Evolutionary conservation across 1,284 basidiomycete genomes (phyloP), one percentile per base, ranked within the genome.

Genomic region (Microbotryomycetes sp.): DNA sequence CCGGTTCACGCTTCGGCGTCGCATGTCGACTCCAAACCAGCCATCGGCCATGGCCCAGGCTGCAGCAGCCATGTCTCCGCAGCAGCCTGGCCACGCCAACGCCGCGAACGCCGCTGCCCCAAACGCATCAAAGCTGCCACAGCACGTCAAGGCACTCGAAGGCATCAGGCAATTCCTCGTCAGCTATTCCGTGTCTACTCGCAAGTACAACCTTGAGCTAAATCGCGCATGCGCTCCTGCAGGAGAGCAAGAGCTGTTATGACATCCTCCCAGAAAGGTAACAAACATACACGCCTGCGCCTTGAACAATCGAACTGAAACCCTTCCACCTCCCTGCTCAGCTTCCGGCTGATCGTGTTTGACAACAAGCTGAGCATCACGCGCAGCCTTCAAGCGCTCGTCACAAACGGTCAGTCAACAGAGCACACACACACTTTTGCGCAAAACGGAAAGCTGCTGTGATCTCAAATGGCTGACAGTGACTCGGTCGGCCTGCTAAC

Each of bases 311-410:
- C n/a, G n/a, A n/a, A n/a, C n/a, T n/a, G 27, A 92, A 97, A 70
- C 93, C 93, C 18, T 41, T 41, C 35, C 35, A 41, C 18, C 35
- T 11, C 18, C 35, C 11, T 41, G n/a, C 89, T 97, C 77, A 89
- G 87, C 77, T 98, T 94, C 77, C 82, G 96, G 67, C 81, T 98
- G 70, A 97, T 98, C 73, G 91, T 97, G 21, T 83, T 99, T 57
- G 96, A 99, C 77, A 91, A 87, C 54, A 88, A 91, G 75, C 81
- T 97, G 69, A 91, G 88, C 73, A 91, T 96, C 53, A 92, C 91
- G 79, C 91, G 91, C 75, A 91, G 91, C 11, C 76, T 97, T 16
- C 87, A 90, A 67, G 93, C 90, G 70, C 83, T 97, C 60, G 79
- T 94, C 28, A 81, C 87, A 60, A 94, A 93, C 75, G 89, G 91